Conservation (phyloP, 1,284 basidiomycete genomes). For the Apiotrichum montevideense region DNA sequence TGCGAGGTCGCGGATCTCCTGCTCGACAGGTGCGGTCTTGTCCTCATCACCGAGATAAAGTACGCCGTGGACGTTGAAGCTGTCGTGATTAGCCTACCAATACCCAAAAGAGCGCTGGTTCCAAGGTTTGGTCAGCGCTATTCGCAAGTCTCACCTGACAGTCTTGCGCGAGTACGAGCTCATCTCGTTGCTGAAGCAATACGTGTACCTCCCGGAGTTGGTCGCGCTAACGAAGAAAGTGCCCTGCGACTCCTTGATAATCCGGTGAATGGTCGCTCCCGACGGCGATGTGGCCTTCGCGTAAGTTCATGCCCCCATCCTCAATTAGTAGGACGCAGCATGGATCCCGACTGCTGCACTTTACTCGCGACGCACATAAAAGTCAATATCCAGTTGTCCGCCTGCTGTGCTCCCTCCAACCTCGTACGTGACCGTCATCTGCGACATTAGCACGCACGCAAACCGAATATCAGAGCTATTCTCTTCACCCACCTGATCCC, state of each 20-base stretch:
- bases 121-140: slow-evolving; percentile 2
- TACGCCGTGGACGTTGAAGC: slow-evolving; percentile 98
- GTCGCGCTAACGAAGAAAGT: slow-evolving; percentile 80
- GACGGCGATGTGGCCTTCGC: slow-evolving; percentile 71
- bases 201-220: slow-evolving; percentile 80
- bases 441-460: slow-evolving; percentile 4
- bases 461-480: too few relatives aligned
- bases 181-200: slow-evolving; percentile 99
- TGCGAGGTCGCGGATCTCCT: slow-evolving; percentile 85
- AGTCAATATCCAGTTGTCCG: slow-evolving; percentile 94
- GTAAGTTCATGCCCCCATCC: not conserved
- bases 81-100: slow-evolving; percentile 37
- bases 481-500: slow-evolving; percentile 68
- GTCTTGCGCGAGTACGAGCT: slow-evolving; percentile 90
- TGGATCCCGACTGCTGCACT: too few relatives aligned
- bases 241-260: slow-evolving; percentile 81
- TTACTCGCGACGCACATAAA: slow-evolving; percentile 60
- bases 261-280: slow-evolving; percentile 62
- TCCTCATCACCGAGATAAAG: slow-evolving; percentile 56
- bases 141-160: slow-evolving; percentile 61
- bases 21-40: slow-evolving; percentile 82
- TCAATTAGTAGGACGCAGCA: too few relatives aligned
- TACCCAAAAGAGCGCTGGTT: too few relatives aligned
- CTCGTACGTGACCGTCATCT: slow-evolving; percentile 99
- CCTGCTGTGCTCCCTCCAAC: slow-evolving; percentile 69